phyloP scores from a whole-genome alignment of 305 asterid species.

The Solanum hybrid region DNA sequence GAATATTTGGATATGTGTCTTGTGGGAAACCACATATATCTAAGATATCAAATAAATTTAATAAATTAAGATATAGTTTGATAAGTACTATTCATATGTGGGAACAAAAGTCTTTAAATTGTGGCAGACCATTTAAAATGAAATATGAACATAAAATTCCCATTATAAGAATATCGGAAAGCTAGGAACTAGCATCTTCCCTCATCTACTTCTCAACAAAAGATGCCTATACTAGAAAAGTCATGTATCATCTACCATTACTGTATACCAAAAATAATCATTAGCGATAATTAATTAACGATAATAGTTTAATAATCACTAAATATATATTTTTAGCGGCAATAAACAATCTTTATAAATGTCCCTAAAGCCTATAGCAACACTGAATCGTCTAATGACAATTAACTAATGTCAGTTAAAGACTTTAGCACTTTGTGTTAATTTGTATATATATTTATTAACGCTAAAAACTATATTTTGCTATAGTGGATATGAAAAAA shows the following conservation, averaged over 20 bases:
- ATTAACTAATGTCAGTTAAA: too few relatives aligned
- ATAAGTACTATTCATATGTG: slow-evolving; percentile 2
- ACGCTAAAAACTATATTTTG: not conserved
- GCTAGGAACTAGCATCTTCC: not conserved
- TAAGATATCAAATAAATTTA: not conserved
- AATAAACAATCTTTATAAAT: too few relatives aligned
- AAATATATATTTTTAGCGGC: not conserved
- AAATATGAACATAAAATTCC: slow-evolving; percentile 1
- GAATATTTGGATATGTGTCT: not conserved
- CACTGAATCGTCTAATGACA: too few relatives aligned
- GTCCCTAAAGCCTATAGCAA: too few relatives aligned
- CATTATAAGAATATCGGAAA: not conserved
- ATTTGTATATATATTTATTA: too few relatives aligned
- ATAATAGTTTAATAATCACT: too few relatives aligned
- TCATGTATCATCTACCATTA: not conserved
- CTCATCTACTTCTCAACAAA: not conserved
- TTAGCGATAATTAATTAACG: too few relatives aligned
- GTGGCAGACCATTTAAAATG: not conserved
- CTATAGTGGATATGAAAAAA: not conserved
- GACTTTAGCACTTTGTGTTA: too few relatives aligned
- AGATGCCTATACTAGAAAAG: not conserved
- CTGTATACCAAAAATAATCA: too few relatives aligned
- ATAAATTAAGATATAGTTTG: not conserved
- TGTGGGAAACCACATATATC: not conserved
- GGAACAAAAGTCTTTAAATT: not conserved